phyloP scores from a whole-genome alignment of 192 early-diverging fungal genomes.

The Umbelopsis ramanniana region DNA sequence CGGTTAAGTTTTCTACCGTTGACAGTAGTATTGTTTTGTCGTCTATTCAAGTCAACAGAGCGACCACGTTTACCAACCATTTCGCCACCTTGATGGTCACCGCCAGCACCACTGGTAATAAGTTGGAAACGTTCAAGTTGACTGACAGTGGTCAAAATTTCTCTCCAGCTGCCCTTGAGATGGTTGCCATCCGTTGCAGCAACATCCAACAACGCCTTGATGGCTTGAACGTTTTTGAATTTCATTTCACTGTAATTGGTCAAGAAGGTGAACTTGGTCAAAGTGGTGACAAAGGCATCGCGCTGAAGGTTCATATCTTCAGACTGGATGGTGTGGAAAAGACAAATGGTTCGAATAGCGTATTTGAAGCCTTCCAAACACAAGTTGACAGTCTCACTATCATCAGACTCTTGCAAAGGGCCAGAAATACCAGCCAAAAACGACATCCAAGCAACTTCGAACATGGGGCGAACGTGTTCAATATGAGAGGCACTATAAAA shows the following conservation, averaged over 20 bases:
- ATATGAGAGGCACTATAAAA: slow-evolving; percentile 75
- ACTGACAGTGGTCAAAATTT: slow-evolving; percentile 82
- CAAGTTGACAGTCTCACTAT: slow-evolving; percentile 69
- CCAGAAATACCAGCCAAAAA: slow-evolving; percentile 81
- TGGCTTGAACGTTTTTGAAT: slow-evolving; percentile 91
- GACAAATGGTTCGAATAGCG: slow-evolving; percentile 78
- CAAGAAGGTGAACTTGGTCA: slow-evolving; percentile 87
- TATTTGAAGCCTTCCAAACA: slow-evolving; percentile 81
- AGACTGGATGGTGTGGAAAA: slow-evolving; percentile 61
- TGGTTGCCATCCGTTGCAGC: slow-evolving; percentile 70
- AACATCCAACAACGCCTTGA: slow-evolving; percentile 82
- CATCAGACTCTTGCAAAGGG: slow-evolving; percentile 84
- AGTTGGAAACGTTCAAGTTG: slow-evolving; percentile 89
- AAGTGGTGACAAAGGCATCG: slow-evolving; percentile 89
- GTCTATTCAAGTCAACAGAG: slow-evolving; percentile 12
- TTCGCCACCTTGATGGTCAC: background rate
- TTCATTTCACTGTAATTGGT: slow-evolving; percentile 84
- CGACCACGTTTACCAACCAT: background rate
- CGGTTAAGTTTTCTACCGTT: slow-evolving; percentile 7
- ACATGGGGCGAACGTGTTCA: slow-evolving; percentile 93
- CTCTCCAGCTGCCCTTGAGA: slow-evolving; percentile 74
- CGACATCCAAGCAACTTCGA: slow-evolving; percentile 89
- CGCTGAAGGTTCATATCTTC: slow-evolving; percentile 85
- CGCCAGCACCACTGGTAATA: slow-evolving; percentile 60
- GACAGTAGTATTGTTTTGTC: slow-evolving; percentile 17